Conservation (phyloP, 176 grass and related monocot species). For the Chrysopogon serrulatus region DNA sequence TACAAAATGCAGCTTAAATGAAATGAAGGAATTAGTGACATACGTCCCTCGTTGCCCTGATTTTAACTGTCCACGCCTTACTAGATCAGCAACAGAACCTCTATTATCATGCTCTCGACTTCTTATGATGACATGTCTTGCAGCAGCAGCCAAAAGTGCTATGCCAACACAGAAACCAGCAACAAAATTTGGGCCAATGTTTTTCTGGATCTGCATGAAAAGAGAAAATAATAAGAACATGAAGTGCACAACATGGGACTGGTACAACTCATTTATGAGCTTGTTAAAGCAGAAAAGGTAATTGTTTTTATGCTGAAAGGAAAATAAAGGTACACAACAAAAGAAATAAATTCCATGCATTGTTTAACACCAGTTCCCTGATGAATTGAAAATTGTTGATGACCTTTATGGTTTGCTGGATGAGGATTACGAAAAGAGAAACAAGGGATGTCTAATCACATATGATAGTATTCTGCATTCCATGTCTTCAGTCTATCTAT, state of each 20-base stretch:
- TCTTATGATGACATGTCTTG: constrained; percentile 54
- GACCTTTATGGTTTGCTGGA: background rate
- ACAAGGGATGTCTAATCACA: background rate
- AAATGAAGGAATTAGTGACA: constrained; percentile 25
- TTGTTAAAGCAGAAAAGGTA: background rate
- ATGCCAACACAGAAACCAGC: constrained; percentile 48
- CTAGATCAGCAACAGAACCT: constrained; percentile 93
- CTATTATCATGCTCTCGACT: constrained; percentile 34
- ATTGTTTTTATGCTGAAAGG: background rate
- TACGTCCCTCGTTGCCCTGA: constrained; percentile 79
- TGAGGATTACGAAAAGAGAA: background rate
- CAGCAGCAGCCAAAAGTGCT: constrained; percentile 52
- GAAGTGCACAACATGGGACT: background rate
- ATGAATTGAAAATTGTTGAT: background rate
- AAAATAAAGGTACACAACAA: background rate
- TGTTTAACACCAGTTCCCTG: background rate
- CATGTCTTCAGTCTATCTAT: background rate
- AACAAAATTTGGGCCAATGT: constrained; percentile 41
- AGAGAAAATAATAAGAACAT: background rate
- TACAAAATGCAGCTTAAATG: constrained; percentile 6
- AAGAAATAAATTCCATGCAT: background rate
- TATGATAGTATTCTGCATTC: background rate
- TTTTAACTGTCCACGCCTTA: constrained; percentile 92
- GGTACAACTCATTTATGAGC: background rate
- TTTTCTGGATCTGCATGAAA: constrained; percentile 53